phyloP scores from a whole-genome alignment of 108 stramenopile genomes.

The Cyclostephanos tholiformis region DNA sequence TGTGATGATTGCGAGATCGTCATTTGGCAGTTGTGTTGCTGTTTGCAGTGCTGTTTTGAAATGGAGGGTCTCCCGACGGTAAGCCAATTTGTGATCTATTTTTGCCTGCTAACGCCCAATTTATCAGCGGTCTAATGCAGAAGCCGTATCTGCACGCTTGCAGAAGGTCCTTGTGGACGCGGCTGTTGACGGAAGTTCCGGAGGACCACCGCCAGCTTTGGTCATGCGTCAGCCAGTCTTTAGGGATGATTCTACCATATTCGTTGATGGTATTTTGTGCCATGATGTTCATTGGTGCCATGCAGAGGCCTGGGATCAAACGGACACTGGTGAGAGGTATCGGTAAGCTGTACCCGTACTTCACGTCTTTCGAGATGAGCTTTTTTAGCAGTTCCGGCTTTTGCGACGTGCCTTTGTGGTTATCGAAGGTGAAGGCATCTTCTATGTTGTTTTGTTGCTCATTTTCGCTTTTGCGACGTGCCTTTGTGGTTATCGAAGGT shows the following conservation, averaged over 20 bases:
- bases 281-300: slow-evolving; percentile 5
- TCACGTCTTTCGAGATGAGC: background rate
- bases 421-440: background rate
- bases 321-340: background rate
- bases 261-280: slow-evolving; percentile 1
- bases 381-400: background rate
- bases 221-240: background rate
- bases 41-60: no score
- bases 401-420: background rate
- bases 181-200: background rate
- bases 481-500: background rate
- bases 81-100: no score
- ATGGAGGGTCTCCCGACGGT: no score
- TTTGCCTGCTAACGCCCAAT: no score
- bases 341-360: background rate
- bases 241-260: background rate
- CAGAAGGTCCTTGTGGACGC: background rate
- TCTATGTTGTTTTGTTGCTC: background rate
- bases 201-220: slow-evolving; percentile 5
- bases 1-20: no score
- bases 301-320: background rate
- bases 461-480: background rate
- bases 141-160: background rate
- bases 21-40: no score
- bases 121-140: background rate